These are phyloP conservation scores for Galerina sulciceps DNA, from an alignment of 768 basidiomycete species.

Conservation along the genomic window DNA sequence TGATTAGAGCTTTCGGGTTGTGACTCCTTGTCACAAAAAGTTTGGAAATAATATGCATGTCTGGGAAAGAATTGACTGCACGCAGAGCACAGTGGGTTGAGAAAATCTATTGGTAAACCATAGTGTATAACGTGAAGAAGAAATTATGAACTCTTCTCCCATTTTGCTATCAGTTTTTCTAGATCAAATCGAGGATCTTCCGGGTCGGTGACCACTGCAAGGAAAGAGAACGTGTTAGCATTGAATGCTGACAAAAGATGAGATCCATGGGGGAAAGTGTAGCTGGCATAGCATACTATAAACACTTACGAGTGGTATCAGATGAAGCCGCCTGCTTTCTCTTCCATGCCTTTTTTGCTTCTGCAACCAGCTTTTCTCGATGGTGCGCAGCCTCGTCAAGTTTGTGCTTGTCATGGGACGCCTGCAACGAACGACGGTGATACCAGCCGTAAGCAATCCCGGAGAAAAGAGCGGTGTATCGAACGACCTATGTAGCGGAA, in stretches of 20 bases:
- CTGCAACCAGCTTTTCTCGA: constrained; percentile 75
- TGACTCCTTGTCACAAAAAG: background rate
- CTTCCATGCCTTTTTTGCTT: constrained; percentile 91
- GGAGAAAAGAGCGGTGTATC: constrained; percentile 87
- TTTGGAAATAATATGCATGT: no score
- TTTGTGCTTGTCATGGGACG: constrained; percentile 76
- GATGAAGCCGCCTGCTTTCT: constrained; percentile 67
- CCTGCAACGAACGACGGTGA: constrained; percentile 90
- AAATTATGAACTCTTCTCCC: constrained; percentile 71
- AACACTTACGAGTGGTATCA: constrained; percentile 55
- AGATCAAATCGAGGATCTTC: constrained; percentile 96
- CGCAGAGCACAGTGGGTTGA: background rate
- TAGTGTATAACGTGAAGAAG: constrained; percentile 16
- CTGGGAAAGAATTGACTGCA: background rate
- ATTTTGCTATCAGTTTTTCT: constrained; percentile 83
- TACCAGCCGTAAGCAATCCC: constrained; percentile 92
- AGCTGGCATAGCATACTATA: constrained; percentile 16
- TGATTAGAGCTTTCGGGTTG: background rate
- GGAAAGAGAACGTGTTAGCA: constrained; percentile 12
- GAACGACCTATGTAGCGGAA: constrained; percentile 70
- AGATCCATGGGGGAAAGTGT: constrained; percentile 7
- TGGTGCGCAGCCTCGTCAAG: constrained; percentile 73
- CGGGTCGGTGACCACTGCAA: constrained; percentile 86
- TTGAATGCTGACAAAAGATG: background rate
- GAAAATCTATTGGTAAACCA: constrained; percentile 26